Base-by-base conservation (phyloP, 75 land plant genomes). In the Cunninghamia lanceolata region DNA sequence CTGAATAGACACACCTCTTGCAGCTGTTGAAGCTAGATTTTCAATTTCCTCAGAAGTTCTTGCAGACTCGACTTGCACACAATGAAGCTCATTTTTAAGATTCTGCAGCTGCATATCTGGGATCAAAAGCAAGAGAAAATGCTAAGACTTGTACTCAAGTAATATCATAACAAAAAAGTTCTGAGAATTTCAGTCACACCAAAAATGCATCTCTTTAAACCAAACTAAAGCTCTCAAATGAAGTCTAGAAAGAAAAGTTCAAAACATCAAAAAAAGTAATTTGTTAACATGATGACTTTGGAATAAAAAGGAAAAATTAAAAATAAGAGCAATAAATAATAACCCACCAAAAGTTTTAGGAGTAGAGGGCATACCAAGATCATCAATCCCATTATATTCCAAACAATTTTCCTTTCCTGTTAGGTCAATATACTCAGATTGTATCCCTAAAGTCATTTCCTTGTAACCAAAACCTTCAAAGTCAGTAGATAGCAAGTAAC, bases 341-440 rank as follows among this genome's bases (percentile, higher is more conserved):
- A 35, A 79, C 9, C 30, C 30, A 19, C 19, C 9, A 79, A 21
- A 79, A 42, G 4, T 40, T 35, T 39, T 35, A 28, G 82, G 46
- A 25, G 47, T 39, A 43, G 43, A 79, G 32, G 82, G n/a, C 46
- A 43, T 79, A 79, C 82, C 82, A 43, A 28, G 46, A 21, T 79
- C 46, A 28, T 79, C 82, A 42, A 79, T 42, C 82, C 47, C 46
- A 42, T 11, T 25, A 43, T 79, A 43, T 43, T 43, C 82, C 28
- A 79, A 79, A 79, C 50, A 79, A 79, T 28, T 43, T 79, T 28
- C 82, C 28, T 39, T 79, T 79, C 47, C 82, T 79, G 45, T 46
- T 25, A 79, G 82, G 8, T 40, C 82, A 79, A 42, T 42, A 79
- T 79, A 79, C 82, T 79, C 82, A 28, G 28, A 3, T 25, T 28